Conservation (phyloP, 768 basidiomycete genomes). For the Strobilomyces dryophilus region DNA sequence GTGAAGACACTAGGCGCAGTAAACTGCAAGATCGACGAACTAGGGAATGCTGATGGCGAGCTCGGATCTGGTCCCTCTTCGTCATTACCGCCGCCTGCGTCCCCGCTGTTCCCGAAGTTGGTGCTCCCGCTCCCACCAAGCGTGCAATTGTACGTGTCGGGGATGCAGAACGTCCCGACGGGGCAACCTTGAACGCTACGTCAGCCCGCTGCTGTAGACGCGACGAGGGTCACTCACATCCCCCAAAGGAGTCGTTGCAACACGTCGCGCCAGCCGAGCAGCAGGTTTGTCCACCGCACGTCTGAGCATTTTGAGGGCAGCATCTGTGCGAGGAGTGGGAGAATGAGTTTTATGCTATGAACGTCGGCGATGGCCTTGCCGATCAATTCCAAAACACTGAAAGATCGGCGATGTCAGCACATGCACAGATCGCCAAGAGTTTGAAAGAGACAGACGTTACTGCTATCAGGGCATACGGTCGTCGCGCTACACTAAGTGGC, state of each 20-base stretch:
- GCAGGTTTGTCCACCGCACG: constrained; percentile 11
- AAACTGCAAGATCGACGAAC: not conserved
- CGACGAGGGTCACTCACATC: constrained; percentile 13
- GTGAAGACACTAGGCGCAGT: not conserved
- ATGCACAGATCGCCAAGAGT: not conserved
- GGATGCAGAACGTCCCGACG: constrained; percentile 6
- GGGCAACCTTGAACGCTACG: constrained; percentile 16
- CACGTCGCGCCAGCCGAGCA: constrained; percentile 10
- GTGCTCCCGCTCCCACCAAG: not conserved
- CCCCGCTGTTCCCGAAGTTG: too few species aligned
- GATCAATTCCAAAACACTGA: constrained; percentile 8
- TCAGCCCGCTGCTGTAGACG: not conserved
- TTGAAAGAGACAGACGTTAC: constrained; percentile 9
- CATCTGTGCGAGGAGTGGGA: constrained; percentile 6
- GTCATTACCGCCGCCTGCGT: not conserved
- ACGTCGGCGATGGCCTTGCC: constrained; percentile 3
- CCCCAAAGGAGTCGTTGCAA: constrained; percentile 19
- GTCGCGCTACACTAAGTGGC: constrained; percentile 9
- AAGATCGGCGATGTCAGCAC: not conserved
- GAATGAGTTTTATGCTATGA: too few species aligned
- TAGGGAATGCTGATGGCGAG: not conserved
- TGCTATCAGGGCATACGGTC: constrained; percentile 11
- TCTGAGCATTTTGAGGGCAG: constrained; percentile 13
- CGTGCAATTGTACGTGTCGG: constrained; percentile 5
- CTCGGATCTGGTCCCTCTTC: not conserved